phyloP scores from a whole-genome alignment of 768 basidiomycete genomes.

The Auriscalpium vulgare region DNA sequence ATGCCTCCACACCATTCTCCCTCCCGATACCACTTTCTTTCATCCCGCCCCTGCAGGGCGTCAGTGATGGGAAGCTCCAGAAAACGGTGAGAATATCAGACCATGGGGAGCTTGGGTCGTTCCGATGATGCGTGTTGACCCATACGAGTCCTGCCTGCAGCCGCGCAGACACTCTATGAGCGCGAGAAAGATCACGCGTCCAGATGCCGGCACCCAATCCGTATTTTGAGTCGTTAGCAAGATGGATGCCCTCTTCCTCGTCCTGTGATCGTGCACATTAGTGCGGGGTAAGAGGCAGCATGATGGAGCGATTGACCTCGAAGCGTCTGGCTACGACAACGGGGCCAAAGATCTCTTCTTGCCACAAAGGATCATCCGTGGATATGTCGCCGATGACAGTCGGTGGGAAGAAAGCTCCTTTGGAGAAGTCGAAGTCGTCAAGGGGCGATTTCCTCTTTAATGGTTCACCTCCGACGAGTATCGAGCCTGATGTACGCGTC shows the following conservation, averaged over 20 bases:
- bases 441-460: constrained; percentile 54
- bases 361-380: constrained; percentile 58
- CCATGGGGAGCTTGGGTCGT: constrained; percentile 88
- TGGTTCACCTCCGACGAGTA: constrained; percentile 60
- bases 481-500: constrained; percentile 32
- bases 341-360: constrained; percentile 82
- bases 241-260: constrained; percentile 54
- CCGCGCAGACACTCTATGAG: constrained; percentile 61
- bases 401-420: constrained; percentile 73
- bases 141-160: constrained; percentile 77
- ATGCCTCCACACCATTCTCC: constrained; percentile 80
- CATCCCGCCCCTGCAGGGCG: constrained; percentile 69
- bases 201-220: constrained; percentile 78
- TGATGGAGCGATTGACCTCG: constrained; percentile 23
- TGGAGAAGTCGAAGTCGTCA: constrained; percentile 64
- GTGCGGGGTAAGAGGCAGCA: neutral
- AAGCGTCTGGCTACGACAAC: constrained; percentile 65
- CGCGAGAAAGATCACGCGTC: constrained; percentile 67
- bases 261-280: constrained; percentile 24
- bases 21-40: constrained; percentile 83
- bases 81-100: constrained; percentile 24
- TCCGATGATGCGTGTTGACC: constrained; percentile 86
- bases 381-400: constrained; percentile 61
- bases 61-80: neutral
- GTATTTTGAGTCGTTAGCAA: constrained; percentile 75